Base-by-base conservation (phyloP, 108 stramenopile genomes). In the Nitzschia putrida region DNA sequence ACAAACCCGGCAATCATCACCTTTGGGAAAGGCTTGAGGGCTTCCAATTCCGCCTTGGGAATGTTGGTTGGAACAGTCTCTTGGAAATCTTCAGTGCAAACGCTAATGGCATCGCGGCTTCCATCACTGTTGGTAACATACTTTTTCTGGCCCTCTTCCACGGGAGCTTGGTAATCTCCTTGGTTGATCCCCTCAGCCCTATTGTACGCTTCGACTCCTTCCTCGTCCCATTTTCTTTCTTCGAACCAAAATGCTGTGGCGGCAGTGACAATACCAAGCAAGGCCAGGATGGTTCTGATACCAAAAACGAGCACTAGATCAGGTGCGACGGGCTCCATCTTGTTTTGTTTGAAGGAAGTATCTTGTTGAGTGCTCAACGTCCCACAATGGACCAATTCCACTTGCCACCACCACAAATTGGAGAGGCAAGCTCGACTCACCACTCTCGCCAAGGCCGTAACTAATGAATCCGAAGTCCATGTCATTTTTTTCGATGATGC, bases 151-250 rank as follows among this genome's bases (percentile, higher is more conserved):
- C 22, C 20, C 8, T 14, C 41, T 5, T 68, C 67, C 14, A 53
- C 67, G 14, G 29, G 50, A n/a, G 13, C 21, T 21, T 53, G 53
- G 55, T 68, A 68, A 39, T 68, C 51, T 57, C 54, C 67, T 23
- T 25, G 51, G 9, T 21, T 12, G 39, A 55, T 37, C 11, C 29
- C 21, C 20, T 53, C 51, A 3, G 24, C 2, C 10, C 12, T 57
- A 26, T 65, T 45, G 18, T 59, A 65, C 42, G 66, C 73, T 11
- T 38, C 50, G 8, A 21, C 20, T 16, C 73, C 65, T 65, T 66
- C 54, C 11, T 74, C 66, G 40, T 74, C 73, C 65, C 65, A 74
- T 43, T 57, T 64, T 52, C 66, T 25, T 67, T 67, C 73, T 24
- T 22, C 34, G 24, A 59, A 53, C 65, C 66, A 74, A 26, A 57